These are phyloP conservation scores for Cercospora sp. DNA, from an alignment of 2,329 filamentous ascomycete genomes.

Conservation along the genomic window DNA sequence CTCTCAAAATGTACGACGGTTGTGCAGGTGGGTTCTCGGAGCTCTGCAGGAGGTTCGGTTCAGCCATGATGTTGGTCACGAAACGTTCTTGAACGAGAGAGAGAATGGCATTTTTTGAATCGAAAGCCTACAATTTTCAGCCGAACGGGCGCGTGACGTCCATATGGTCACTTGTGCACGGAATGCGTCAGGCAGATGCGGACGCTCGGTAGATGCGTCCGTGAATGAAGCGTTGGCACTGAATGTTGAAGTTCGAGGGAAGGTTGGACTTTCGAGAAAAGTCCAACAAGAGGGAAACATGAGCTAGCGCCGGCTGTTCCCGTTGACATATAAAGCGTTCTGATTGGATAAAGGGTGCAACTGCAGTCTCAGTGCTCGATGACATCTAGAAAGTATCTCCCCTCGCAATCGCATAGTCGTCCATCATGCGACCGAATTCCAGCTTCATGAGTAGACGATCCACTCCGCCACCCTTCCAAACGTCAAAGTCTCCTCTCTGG, in stretches of 20 bases:
- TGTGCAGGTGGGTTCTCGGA: conserved; percentile 51
- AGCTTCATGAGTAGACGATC: conserved; percentile 89
- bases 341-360: background rate
- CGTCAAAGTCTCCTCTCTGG: conserved; percentile 57
- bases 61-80: conserved; percentile 16
- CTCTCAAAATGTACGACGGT: conserved; percentile 74
- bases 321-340: background rate
- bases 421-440: conserved; percentile 56
- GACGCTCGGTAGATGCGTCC: background rate
- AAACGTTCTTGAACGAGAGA: background rate
- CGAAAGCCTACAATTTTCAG: background rate
- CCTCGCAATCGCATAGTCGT: conserved; percentile 11
- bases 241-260: background rate
- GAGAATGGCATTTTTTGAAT: background rate
- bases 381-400: background rate
- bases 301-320: background rate
- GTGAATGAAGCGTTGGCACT: background rate
- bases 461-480: conserved; percentile 69
- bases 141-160: background rate
- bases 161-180: background rate
- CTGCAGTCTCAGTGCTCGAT: background rate
- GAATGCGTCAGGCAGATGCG: background rate
- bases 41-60: conserved; percentile 20
- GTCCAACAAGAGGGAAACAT: background rate
- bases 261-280: background rate